Base-by-base conservation (phyloP, 768 basidiomycete species). In the Lentinula sp. region DNA sequence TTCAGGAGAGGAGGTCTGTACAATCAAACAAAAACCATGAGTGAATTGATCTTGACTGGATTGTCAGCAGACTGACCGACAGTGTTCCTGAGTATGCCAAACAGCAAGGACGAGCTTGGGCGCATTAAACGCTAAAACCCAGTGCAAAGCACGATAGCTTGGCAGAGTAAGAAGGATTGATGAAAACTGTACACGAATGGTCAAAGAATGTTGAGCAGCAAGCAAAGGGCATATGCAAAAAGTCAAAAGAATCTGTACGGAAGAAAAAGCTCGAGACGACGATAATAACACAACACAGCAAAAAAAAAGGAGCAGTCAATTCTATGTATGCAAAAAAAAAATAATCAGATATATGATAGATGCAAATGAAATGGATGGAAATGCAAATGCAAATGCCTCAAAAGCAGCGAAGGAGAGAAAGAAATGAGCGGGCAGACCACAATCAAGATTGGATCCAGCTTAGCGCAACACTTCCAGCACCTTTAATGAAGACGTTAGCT, bases 391-490 rank as follows among this genome's bases (percentile, higher is more conserved):
- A 56, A 28, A 28, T 28, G 28, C 28, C 15, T 13, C 15, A 56
- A 56, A 43, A 56, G 10, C 5, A 42, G 21, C 21, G 23, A 40
- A 32, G n/a, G 13, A 40, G 28, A 3, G 32, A 40, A 56, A 40
- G 35, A 37, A 11, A n/a, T 13, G 13, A 52, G 7, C 15, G 1
- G n/a, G 18, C 28, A 52, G 18, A 16, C 7, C 9, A 31, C 11
- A 28, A 37, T 43, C n/a, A 60, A 4, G 34, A 60, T 32, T 52
- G 59, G 55, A 64, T 69, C 75, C 76, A 76, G 15, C 73, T 73
- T 34, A 78, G 61, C 50, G 66, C 66, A 21, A 76, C 76, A 49
- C 73, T 77, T 31, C 75, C 76, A 4, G 73, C 76, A 34, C 76
- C 76, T 45, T 71, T 73, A 62, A 78, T 76, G 60, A 64, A 56